phyloP scores from a whole-genome alignment of 164 flowering plant species.

The Stephania cephalantha region DNA sequence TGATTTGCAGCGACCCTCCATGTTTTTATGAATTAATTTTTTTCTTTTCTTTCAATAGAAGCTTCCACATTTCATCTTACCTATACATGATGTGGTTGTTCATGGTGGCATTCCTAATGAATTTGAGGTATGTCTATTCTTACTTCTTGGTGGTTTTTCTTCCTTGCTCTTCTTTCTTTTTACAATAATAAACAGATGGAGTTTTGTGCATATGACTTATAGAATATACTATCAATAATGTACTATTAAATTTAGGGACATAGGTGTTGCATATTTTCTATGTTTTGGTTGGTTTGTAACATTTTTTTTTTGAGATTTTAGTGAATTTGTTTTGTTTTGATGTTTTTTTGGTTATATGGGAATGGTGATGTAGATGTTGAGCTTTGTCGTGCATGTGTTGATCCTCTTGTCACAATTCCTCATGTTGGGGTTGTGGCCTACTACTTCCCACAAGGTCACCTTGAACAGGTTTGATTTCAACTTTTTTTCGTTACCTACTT shows the following conservation, averaged over 20 bases:
- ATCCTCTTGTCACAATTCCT: constrained; percentile 41
- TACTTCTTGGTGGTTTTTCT: not conserved
- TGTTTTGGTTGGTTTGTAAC: not conserved
- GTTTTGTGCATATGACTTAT: too few species aligned
- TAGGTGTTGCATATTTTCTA: not conserved
- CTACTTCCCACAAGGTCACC: constrained; percentile 67
- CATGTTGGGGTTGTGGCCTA: constrained; percentile 37
- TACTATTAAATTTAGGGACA: not conserved
- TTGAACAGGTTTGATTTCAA: constrained; percentile 45
- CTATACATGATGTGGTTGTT: constrained; percentile 63
- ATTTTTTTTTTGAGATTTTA: not conserved
- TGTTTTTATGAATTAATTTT: constrained; percentile 21
- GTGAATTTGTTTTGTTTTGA: not conserved
- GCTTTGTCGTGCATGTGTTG: constrained; percentile 60
- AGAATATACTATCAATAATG: too few species aligned
- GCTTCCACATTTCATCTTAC: constrained; percentile 68
- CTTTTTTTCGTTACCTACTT: not conserved
- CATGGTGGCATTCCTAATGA: constrained; percentile 47
- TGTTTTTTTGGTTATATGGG: constrained; percentile 15
- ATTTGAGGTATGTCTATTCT: constrained; percentile 51
- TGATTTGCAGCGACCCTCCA: constrained; percentile 93
- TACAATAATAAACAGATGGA: too few species aligned
- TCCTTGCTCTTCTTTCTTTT: too few species aligned
- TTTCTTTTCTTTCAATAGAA: constrained; percentile 30
- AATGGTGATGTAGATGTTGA: constrained; percentile 27